phyloP scores from a whole-genome alignment of 768 basidiomycete species.

The Mrakia gelida region DNA sequence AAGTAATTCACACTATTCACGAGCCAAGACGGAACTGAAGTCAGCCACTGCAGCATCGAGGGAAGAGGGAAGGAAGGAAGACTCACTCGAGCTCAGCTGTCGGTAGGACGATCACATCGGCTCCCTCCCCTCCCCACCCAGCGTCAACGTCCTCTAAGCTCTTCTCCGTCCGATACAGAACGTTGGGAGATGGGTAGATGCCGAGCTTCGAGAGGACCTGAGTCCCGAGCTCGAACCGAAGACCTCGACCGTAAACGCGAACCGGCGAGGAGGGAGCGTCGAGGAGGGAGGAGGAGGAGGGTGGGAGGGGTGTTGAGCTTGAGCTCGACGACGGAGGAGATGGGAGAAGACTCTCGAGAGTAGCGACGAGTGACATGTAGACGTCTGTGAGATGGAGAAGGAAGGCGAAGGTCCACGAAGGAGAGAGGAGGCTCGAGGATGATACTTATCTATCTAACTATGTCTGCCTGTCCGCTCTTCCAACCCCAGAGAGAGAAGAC shows the following conservation, averaged over 20 bases:
- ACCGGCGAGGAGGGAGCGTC: not conserved
- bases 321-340: not conserved
- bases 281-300: not conserved
- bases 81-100: constrained; percentile 28
- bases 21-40: not conserved
- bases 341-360: constrained; percentile 5
- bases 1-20: not conserved
- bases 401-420: not conserved
- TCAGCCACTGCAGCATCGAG: not conserved
- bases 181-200: not conserved
- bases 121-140: constrained; percentile 16
- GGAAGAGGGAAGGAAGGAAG: not conserved
- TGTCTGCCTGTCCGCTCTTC: too few species aligned
- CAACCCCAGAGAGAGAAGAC: too few species aligned
- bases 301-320: too few species aligned
- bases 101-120: constrained; percentile 8
- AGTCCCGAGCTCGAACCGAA: not conserved
- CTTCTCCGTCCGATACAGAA: not conserved
- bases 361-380: constrained; percentile 18
- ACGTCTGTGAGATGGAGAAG: not conserved
- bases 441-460: too few species aligned
- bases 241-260: not conserved
- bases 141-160: constrained; percentile 1
- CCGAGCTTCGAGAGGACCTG: not conserved
- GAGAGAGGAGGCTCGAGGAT: not conserved